Evolutionary conservation across 768 basidiomycete species (phyloP), one percentile per base, ranked within the genome.

Genomic region (Auriscalpium microsporum): DNA sequence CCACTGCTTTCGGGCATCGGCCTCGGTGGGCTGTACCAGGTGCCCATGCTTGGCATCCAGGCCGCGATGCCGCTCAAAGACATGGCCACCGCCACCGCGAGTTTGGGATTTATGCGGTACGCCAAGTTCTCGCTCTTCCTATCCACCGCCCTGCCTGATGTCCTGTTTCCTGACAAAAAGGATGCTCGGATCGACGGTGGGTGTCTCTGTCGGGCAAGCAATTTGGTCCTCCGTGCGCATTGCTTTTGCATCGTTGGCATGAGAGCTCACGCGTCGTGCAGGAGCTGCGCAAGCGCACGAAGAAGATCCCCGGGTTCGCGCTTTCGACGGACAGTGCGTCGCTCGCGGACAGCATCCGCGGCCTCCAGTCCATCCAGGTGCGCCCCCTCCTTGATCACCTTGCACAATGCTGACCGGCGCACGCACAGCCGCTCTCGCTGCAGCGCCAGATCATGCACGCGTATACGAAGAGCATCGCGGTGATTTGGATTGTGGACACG

Each of bases 401-500:
- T 28, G 23, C 23, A 28, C 23, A 5, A 5, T 5, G 23, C 23
- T 28, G 23, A 28, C 23, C 23, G 2, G 5, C 23, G 23, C 23
- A 28, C 23, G 23, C 23, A 23, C 60, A 84, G 82, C 76, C 90
- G 59, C 68, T 76, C 9, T 61, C 63, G 10, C 64, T 74, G 34
- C 82, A 81, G 10, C 62, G 70, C 21, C 72, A 71, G 44, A 70
- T 86, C 9, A 75, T 82, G 35, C 73, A 86, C 54, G 84, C 84
- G 0, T 87, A 81, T 68, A 75, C 84, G 14, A 72, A 73, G 34
- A 80, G 85, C 3, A 81, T 89, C 42, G 75, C 76, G 58, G 69
- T 58, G 48, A 81, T 89, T 23, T 89, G 86, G 85, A 58, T 86
- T 21, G 81, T 83, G 8, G 75, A 74, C 66, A 82, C 82, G 10